These are phyloP conservation scores for Hymenoscyphus salicellus DNA, from an alignment of 2,329 filamentous ascomycete genomes.

Conservation along the genomic window DNA sequence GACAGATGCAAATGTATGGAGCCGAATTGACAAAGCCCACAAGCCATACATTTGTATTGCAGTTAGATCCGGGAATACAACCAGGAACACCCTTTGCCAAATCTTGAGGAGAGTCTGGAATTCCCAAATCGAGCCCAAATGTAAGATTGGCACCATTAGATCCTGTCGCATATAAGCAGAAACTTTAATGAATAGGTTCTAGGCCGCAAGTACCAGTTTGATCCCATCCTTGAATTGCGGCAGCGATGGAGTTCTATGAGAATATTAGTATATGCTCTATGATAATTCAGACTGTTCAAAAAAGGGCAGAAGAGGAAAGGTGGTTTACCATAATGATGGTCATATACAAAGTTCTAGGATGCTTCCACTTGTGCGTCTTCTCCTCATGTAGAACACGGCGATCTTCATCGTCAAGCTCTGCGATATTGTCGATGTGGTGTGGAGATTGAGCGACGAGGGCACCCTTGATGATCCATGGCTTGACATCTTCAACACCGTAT, in stretches of 20 bases:
- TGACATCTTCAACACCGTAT: constrained; percentile 50
- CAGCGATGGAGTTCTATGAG: constrained; percentile 58
- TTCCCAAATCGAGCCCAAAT: constrained; percentile 38
- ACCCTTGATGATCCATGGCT: constrained; percentile 25
- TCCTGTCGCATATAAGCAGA: constrained; percentile 18
- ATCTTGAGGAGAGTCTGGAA: constrained; percentile 29
- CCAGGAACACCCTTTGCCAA: neutral
- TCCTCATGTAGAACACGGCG: constrained; percentile 46
- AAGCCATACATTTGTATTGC: constrained; percentile 42
- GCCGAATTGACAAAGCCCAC: constrained; percentile 57
- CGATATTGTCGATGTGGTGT: constrained; percentile 21
- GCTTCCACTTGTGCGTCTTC: constrained; percentile 63
- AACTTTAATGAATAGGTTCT: neutral
- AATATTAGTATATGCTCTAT: neutral
- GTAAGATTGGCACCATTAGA: constrained; percentile 45
- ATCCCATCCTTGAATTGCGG: constrained; percentile 61
- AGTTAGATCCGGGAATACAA: constrained; percentile 11
- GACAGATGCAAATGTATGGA: constrained; percentile 50
- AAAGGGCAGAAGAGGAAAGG: neutral
- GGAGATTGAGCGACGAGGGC: constrained; percentile 42
- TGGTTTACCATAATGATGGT: constrained; percentile 54
- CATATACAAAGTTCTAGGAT: constrained; percentile 60
- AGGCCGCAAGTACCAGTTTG: constrained; percentile 44
- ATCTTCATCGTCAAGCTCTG: constrained; percentile 35
- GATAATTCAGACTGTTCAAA: neutral